These are phyloP conservation scores for Hyphopichia pseudoburtonii DNA, from an alignment of 1,139 yeast genomes.

Conservation along the genomic window DNA sequence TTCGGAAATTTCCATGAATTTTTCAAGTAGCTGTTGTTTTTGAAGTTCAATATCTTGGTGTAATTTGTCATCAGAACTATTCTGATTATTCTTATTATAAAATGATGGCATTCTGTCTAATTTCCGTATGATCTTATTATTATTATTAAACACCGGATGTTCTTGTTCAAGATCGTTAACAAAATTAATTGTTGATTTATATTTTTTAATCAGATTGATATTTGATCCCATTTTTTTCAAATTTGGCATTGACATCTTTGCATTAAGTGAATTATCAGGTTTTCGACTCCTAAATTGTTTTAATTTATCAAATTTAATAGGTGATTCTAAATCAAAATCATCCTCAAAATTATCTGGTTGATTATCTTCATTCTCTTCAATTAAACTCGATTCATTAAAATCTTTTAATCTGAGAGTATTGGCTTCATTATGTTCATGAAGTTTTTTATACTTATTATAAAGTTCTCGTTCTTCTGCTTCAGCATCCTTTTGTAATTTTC, in stretches of 20 bases:
- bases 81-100: slow-evolving; percentile 19
- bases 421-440: slow-evolving; percentile 16
- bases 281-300: slow-evolving; percentile 7
- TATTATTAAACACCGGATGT: slow-evolving; percentile 31
- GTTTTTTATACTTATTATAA: slow-evolving; percentile 16
- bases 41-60: slow-evolving; percentile 19
- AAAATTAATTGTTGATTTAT: slow-evolving; percentile 34
- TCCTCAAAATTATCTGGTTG: slow-evolving; percentile 43
- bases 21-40: slow-evolving; percentile 25
- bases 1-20: slow-evolving; percentile 28
- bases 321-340: slow-evolving; percentile 29
- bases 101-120: slow-evolving; percentile 47
- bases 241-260: slow-evolving; percentile 26
- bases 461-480: slow-evolving; percentile 37
- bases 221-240: slow-evolving; percentile 14
- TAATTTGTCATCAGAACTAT: slow-evolving; percentile 13
- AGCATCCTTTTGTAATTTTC: slow-evolving; percentile 32
- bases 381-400: slow-evolving; percentile 34
- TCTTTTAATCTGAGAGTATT: slow-evolving; percentile 34
- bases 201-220: slow-evolving; percentile 19
- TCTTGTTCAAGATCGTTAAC: slow-evolving; percentile 13
- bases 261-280: slow-evolving; percentile 9
- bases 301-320: slow-evolving; percentile 13
- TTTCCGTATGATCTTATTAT: slow-evolving; percentile 35
- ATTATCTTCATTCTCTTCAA: slow-evolving; percentile 39